phyloP scores from a whole-genome alignment of 768 basidiomycete species.

The Amanita muscaria region DNA sequence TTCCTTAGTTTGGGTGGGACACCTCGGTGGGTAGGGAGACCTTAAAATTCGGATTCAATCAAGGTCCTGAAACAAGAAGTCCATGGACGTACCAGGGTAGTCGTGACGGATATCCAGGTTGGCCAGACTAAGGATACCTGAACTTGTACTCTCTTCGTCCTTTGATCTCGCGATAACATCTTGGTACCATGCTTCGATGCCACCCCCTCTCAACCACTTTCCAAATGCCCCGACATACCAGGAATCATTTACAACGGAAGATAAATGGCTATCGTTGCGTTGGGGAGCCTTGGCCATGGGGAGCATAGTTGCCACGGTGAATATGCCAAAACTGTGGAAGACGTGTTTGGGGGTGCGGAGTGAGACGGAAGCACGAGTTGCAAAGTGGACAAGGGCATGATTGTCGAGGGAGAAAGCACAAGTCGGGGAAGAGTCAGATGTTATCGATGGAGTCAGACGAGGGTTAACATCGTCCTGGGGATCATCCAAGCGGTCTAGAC shows the following conservation, averaged over 20 bases:
- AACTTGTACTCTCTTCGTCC: conserved; percentile 67
- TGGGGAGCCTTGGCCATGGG: conserved; percentile 39
- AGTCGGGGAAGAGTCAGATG: conserved; percentile 19
- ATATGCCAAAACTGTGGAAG: conserved; percentile 80
- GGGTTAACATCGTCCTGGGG: conserved; percentile 44
- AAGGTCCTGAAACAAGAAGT: conserved; percentile 1
- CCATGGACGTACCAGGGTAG: conserved; percentile 43
- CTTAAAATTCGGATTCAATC: conserved; percentile 20
- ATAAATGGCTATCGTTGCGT: conserved; percentile 33
- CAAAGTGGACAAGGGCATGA: conserved; percentile 67
- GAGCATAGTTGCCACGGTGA: conserved; percentile 75
- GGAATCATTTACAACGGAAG: conserved; percentile 54
- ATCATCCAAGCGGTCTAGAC: conserved; percentile 49
- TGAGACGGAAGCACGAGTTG: conserved; percentile 86
- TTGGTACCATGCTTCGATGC: conserved; percentile 75
- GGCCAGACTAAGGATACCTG: conserved; percentile 72
- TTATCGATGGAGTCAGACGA: conserved; percentile 18
- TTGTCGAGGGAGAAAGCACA: conserved; percentile 26
- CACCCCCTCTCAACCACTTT: conserved; percentile 81
- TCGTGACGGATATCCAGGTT: conserved; percentile 62
- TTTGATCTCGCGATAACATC: conserved; percentile 54
- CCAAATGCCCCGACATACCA: conserved; percentile 93
- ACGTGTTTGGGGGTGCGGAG: conserved; percentile 86
- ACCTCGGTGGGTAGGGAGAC: conserved; percentile 35
- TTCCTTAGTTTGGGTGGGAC: conserved; percentile 51